Base-by-base conservation (phyloP, 495 filamentous ascomycete species). In the Hypoxylon perforatum region DNA sequence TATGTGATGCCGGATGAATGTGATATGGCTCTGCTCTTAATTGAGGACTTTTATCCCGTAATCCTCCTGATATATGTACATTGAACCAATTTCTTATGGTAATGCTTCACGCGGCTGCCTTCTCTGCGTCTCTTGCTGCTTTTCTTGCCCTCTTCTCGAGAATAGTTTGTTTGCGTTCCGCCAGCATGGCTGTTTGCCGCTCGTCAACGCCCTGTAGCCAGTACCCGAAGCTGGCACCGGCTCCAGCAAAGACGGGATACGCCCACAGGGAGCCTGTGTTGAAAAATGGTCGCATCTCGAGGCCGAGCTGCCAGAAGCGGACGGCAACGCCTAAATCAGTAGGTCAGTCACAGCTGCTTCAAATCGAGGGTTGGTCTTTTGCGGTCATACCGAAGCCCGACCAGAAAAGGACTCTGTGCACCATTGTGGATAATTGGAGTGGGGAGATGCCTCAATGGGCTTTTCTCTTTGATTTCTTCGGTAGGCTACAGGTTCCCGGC, bases 221-320 rank as follows among this genome's bases (percentile, higher is more conserved):
- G 85, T 97, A 98, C 55, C 95, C 95, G 77, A 99, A 97, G 78
- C 89, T 91, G 49, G 88, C 94, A 65, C 94, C 93, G 55, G 91
- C 85, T 61, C 83, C 86, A 22, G 86, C 92, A 76, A 93, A 99
- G 73, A 97, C 77, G 50, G 96, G 94, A 80, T 96, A 99, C n/a
- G 86, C 92, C 90, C 90, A 94, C 62, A 95, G 84, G 39, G 90
- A 87, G 73, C 87, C 82, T 58, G 81, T 84, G 76, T 86, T 87
- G 83, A 97, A 90, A 76, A 96, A 87, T 17, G 95, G 95, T 57
- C 95, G 94, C 94, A 97, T 96, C 81, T 99, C 94, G 73, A 99
- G 93, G 69, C 93, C 96, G 76, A 98, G 90, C 80, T 97, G 94
- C 92, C 92, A 97, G 77, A 92, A 80, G 67, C 94, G 93, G 75